Evolutionary conservation across 345 rosid species (phyloP).

Genomic region (Melaleuca alternifolia): DNA sequence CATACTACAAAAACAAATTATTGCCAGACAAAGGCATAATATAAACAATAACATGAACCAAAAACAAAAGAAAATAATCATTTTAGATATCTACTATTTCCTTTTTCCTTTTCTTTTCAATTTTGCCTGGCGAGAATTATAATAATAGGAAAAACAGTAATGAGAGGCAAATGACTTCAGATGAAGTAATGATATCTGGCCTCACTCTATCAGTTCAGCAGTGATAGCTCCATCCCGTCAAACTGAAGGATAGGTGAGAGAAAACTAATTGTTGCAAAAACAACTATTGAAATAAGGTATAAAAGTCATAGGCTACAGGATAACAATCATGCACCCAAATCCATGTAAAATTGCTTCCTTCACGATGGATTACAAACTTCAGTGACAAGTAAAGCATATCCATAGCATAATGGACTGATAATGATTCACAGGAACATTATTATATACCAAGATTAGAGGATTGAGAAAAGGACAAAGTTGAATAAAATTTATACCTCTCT

Average conservation of each 20-base stretch:
- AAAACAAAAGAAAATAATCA: background rate
- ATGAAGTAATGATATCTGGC: background rate
- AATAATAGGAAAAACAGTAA: background rate
- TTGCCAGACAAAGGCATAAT: background rate
- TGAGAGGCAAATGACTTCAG: background rate
- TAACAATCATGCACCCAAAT: background rate
- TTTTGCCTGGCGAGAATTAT: background rate
- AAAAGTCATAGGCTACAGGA: background rate
- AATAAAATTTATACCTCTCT: conserved; percentile 51
- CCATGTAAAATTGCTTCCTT: background rate
- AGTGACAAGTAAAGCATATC: background rate
- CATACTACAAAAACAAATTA: background rate
- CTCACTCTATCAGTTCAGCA: background rate
- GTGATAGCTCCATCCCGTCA: background rate
- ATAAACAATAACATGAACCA: background rate
- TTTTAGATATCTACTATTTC: background rate
- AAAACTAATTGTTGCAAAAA: background rate
- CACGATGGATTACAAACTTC: background rate
- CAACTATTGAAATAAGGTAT: background rate
- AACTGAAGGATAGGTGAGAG: background rate
- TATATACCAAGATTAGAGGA: background rate
- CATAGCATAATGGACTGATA: background rate
- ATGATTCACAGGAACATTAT: background rate
- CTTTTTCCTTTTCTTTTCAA: background rate
- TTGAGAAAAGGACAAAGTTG: background rate